These are phyloP conservation scores for Camellia granthamiana DNA, from an alignment of 148 eudicot genomes.

Conservation along the genomic window DNA sequence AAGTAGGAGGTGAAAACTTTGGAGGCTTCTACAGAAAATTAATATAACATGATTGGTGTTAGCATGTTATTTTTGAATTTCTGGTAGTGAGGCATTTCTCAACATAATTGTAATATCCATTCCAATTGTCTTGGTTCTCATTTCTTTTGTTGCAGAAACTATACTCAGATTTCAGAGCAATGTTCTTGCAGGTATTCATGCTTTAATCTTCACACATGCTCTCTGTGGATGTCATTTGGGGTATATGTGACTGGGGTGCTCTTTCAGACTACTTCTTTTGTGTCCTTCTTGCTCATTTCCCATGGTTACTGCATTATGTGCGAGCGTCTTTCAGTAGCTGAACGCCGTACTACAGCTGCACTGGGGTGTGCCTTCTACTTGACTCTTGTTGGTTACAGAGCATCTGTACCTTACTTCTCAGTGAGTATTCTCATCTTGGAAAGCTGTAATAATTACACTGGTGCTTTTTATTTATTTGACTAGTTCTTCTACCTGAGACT, in stretches of 20 bases:
- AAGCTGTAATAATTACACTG: not conserved
- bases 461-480: not conserved
- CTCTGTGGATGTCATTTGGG: constrained; percentile 96
- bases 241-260: constrained; percentile 83
- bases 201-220: constrained; percentile 72
- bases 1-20: not conserved
- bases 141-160: not conserved
- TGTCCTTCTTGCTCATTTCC: constrained; percentile 81
- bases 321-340: constrained; percentile 73
- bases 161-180: not conserved
- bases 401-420: constrained; percentile 83
- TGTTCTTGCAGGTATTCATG: constrained; percentile 72
- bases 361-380: constrained; percentile 80
- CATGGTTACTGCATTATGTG: constrained; percentile 95
- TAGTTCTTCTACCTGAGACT: constrained; percentile 7
- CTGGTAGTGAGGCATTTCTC: not conserved
- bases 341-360: constrained; percentile 67
- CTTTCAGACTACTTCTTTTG: constrained; percentile 81
- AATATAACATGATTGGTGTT: not conserved
- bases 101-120: not conserved
- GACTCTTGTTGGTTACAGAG: constrained; percentile 90
- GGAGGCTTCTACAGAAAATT: not conserved
- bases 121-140: not conserved
- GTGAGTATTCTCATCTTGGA: constrained; percentile 43
- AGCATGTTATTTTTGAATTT: not conserved